phyloP scores from a whole-genome alignment of 257 asterid genomes.

The Fraxinus pennsylvanica region DNA sequence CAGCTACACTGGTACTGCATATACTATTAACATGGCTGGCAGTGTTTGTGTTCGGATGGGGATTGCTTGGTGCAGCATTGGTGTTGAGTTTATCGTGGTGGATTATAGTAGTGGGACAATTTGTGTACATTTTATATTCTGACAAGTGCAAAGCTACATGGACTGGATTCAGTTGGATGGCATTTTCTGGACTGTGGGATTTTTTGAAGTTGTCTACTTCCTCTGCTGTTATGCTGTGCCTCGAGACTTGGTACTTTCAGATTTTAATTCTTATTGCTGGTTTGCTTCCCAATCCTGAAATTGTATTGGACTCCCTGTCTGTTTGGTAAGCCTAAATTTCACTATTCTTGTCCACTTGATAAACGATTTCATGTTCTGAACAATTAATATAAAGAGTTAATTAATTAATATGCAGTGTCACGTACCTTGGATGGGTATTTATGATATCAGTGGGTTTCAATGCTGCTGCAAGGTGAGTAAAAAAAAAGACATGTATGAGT shows the following conservation, averaged over 20 bases:
- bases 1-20: constrained; percentile 43
- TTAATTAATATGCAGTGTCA: constrained; percentile 40
- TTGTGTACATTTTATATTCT: constrained; percentile 42
- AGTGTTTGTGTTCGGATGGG: constrained; percentile 48
- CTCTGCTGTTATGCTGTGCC: constrained; percentile 62
- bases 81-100: constrained; percentile 71
- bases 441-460: constrained; percentile 74
- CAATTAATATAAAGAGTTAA: not conserved
- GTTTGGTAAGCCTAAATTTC: constrained; percentile 35
- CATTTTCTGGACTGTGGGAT: constrained; percentile 53
- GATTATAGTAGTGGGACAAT: constrained; percentile 55
- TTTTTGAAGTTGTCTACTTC: constrained; percentile 61
- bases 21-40: constrained; percentile 46
- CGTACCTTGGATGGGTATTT: constrained; percentile 65
- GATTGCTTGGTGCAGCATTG: constrained; percentile 54
- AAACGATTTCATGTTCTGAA: too few species aligned
- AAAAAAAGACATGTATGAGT: too few species aligned
- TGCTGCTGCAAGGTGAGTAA: constrained; percentile 63
- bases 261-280: constrained; percentile 55
- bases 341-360: too few species aligned
- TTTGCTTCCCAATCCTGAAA: constrained; percentile 51
- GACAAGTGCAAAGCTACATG: constrained; percentile 48
- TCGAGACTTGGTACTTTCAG: constrained; percentile 67
- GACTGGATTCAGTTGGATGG: constrained; percentile 53
- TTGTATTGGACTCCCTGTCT: constrained; percentile 57